A percentile compares a stretch with the other conserved stretches of the same genome.
phyloP scores from a whole-genome alignment of 176 grass and related monocot species.

The Aegilops bicornis region DNA sequence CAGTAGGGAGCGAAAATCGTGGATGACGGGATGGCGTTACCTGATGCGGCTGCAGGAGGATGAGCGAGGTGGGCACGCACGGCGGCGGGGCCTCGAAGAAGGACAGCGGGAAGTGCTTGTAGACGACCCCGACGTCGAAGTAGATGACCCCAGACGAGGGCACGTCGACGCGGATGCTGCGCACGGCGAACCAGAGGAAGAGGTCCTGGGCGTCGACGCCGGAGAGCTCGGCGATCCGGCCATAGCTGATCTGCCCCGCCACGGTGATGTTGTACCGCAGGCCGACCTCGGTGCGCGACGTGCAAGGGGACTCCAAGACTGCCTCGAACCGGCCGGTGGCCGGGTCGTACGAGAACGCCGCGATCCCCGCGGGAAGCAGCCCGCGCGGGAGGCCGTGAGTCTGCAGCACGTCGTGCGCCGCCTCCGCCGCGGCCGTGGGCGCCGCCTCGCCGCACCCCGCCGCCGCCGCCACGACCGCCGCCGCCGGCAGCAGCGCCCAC shows the following conservation, averaged over 20 bases:
- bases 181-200: constrained; percentile 82
- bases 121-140: constrained; percentile 81
- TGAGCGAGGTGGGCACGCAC: constrained; percentile 42
- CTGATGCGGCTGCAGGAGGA: neutral
- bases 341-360: constrained; percentile 41
- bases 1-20: too few relatives aligned
- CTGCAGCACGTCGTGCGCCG: constrained; percentile 48
- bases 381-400: constrained; percentile 52
- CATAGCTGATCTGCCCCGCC: constrained; percentile 45
- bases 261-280: constrained; percentile 71
- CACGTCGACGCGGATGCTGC: constrained; percentile 60
- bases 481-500: neutral
- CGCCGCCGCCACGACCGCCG: neutral
- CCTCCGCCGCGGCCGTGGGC: constrained; percentile 13
- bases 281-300: constrained; percentile 45
- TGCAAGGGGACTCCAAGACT: constrained; percentile 45
- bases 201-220: constrained; percentile 66
- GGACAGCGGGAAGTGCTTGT: constrained; percentile 66
- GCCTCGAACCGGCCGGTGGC: constrained; percentile 56
- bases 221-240: constrained; percentile 53
- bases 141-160: constrained; percentile 66
- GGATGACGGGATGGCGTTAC: neutral
- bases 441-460: neutral
- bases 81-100: constrained; percentile 70
- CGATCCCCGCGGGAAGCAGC: constrained; percentile 53